Percentiles rank a stretch among this genome's conserved stretches.
These are phyloP conservation scores for Voacanga thouarsii DNA, from an alignment of 257 asterid species.

Conservation along the genomic window DNA sequence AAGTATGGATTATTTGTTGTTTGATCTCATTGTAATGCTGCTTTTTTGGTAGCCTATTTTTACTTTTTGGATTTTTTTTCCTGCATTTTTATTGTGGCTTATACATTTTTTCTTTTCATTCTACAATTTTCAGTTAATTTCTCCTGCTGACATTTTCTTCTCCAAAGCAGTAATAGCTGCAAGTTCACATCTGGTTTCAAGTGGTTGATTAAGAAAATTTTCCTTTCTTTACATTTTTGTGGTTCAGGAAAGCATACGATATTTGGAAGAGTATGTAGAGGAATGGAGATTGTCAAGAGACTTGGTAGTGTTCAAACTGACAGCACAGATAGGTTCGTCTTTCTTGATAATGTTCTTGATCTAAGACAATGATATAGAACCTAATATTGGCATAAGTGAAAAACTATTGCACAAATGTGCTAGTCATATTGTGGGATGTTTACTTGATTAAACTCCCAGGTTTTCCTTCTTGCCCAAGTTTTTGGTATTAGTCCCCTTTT, in stretches of 20 bases:
- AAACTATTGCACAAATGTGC: neutral
- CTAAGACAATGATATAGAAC: neutral
- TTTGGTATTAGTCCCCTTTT: neutral
- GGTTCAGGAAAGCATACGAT: slow-evolving; percentile 86
- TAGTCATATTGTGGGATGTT: too few relatives aligned
- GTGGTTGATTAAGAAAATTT: neutral
- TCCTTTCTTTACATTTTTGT: neutral
- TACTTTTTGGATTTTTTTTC: neutral
- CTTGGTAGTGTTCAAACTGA: slow-evolving; percentile 98
- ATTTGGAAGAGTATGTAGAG: slow-evolving; percentile 88
- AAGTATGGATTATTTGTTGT: neutral
- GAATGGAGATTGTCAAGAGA: slow-evolving; percentile 97
- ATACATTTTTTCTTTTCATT: neutral
- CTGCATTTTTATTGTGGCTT: neutral
- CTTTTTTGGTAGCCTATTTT: neutral
- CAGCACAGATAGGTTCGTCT: slow-evolving; percentile 76
- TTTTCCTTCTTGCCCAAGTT: neutral
- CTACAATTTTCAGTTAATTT: neutral
- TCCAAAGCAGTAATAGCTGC: neutral
- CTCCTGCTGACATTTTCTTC: neutral
- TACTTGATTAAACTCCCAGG: neutral
- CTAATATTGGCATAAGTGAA: neutral
- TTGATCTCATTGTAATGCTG: neutral
- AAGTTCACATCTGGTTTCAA: neutral
- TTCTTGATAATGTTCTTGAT: slow-evolving; percentile 1